These are phyloP conservation scores for Trametes cingulata DNA, from an alignment of 768 basidiomycete genomes.

Conservation along the genomic window DNA sequence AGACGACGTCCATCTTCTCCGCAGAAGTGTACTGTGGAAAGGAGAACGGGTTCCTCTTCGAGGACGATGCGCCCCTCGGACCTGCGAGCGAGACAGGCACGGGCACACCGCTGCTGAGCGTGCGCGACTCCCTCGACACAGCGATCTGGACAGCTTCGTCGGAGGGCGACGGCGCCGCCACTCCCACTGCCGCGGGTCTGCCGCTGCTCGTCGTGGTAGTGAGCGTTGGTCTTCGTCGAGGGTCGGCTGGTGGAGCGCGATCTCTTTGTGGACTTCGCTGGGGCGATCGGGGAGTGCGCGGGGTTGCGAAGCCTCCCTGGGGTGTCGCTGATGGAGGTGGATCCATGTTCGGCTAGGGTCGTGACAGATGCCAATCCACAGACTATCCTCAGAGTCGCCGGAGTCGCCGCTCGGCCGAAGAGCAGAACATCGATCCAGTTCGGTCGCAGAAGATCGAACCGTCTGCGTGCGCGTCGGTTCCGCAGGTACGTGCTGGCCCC, in stretches of 20 bases:
- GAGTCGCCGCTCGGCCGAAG: no score
- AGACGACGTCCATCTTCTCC: constrained; percentile 4
- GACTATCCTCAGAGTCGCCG: no score
- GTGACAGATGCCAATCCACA: no score
- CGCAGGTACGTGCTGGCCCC: no score
- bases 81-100: neutral
- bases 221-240: neutral
- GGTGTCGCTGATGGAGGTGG: no score
- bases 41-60: constrained; percentile 9
- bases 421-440: no score
- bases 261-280: neutral
- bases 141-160: neutral
- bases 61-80: neutral
- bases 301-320: no score
- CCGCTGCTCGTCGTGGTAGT: neutral
- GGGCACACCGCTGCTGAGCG: constrained; percentile 9
- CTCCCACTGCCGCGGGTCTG: neutral
- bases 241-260: neutral
- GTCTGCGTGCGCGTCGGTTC: no score
- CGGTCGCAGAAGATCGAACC: no score
- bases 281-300: constrained; percentile 3
- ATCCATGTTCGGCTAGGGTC: no score
- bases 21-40: constrained; percentile 10
- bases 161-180: neutral
- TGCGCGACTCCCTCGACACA: constrained; percentile 1